Percentiles rank a stretch among this genome's conserved stretches.
Conservation (phyloP, 169 alveolate genomes). For the Eimeria tenella region DNA sequence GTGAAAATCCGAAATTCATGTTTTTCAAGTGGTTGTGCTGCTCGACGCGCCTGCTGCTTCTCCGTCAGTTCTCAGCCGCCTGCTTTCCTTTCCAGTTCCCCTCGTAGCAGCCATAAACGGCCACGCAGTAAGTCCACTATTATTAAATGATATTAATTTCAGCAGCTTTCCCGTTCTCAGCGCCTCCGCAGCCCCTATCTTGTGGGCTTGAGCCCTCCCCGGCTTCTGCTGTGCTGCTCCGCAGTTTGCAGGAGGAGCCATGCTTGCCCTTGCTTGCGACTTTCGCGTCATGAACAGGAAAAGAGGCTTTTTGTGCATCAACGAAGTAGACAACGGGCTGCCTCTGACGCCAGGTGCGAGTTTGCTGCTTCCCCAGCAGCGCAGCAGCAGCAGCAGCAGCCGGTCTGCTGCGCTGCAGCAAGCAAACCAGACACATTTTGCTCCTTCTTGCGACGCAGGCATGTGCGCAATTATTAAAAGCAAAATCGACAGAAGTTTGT, state of each 20-base stretch:
- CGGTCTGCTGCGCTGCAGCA: neutral
- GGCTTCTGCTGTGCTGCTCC: neutral
- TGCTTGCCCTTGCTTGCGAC: conserved; percentile 78
- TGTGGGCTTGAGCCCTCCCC: neutral
- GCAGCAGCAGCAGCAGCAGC: neutral
- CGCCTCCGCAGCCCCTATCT: neutral
- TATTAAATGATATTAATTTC: too few species aligned
- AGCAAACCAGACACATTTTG: neutral
- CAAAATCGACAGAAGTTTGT: conserved; percentile 69
- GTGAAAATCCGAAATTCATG: too few species aligned
- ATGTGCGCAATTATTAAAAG: conserved; percentile 73
- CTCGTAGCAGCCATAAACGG: conserved; percentile 81
- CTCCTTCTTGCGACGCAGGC: conserved; percentile 32
- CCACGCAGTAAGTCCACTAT: conserved; percentile 73
- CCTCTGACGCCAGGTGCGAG: conserved; percentile 77
- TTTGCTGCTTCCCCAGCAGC: neutral
- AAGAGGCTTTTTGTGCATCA: conserved; percentile 77
- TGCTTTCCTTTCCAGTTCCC: conserved; percentile 74
- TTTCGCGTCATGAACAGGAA: conserved; percentile 71
- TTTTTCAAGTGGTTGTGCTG: too few species aligned
- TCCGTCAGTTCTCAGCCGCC: conserved; percentile 71
- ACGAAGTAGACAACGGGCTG: conserved; percentile 75
- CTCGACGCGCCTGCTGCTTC: neutral
- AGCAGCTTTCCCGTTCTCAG: neutral
- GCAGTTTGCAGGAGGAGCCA: conserved; percentile 82